Evolutionary conservation across 331 rosid genomes (phyloP).

Genomic region (Malus hybrid): DNA sequence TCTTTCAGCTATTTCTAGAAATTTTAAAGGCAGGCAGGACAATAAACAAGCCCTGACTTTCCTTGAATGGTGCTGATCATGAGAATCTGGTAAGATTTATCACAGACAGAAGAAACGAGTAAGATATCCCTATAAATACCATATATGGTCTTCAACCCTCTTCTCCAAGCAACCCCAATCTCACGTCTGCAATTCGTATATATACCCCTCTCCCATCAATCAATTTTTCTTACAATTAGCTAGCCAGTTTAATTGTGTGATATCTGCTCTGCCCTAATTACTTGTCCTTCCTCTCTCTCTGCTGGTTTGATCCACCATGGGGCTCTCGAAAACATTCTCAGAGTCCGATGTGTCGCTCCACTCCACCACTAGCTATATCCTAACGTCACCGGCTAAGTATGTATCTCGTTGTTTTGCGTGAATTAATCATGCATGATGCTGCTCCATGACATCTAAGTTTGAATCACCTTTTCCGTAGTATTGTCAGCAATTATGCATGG

Average conservation of each 20-base stretch:
- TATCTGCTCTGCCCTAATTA: not conserved
- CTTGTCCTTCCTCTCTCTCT: not conserved
- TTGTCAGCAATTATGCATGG: too few relatives aligned
- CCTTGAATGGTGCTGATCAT: not conserved
- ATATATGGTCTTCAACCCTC: not conserved
- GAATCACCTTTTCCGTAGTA: too few relatives aligned
- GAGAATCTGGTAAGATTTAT: not conserved
- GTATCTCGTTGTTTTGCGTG: not conserved
- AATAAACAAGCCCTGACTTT: not conserved
- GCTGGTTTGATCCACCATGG: slow-evolving; percentile 4
- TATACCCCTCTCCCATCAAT: not conserved
- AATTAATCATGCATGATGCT: too few relatives aligned
- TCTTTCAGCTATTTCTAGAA: not conserved
- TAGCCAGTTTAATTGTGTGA: not conserved
- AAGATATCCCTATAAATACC: not conserved
- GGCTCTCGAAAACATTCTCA: slow-evolving; percentile 17
- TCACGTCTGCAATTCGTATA: not conserved
- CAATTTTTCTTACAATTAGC: not conserved
- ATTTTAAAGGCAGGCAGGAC: not conserved
- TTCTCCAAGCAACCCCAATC: not conserved
- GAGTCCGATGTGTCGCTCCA: slow-evolving; percentile 24
- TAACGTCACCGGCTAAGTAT: slow-evolving; percentile 29
- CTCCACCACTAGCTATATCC: slow-evolving; percentile 34
- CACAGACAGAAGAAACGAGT: not conserved
- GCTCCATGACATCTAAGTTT: too few relatives aligned